Evolutionary conservation across 768 basidiomycete genomes (phyloP), one percentile per base, ranked within the genome.

Genomic region (Polyporus arcularius): DNA sequence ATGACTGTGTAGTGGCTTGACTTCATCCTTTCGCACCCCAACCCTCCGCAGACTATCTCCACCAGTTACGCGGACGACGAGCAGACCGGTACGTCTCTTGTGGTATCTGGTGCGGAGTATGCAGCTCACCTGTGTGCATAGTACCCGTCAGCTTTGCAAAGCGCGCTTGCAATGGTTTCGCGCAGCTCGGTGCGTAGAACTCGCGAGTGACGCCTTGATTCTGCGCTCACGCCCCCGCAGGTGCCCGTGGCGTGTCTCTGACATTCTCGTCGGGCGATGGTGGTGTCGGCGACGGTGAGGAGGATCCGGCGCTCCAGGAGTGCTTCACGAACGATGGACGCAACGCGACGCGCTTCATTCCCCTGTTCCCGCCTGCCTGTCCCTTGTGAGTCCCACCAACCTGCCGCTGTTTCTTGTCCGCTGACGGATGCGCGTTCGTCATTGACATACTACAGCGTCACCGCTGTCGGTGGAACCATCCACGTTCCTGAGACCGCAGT

Each of bases 1-100:
- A 26, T 40, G 31, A 31, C 10, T 31, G 21, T 59, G 63, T 65
- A 87, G 77, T 90, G 89, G 89, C 73, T 91, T 15, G 78, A 86
- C 43, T 85, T 80, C 58, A 68, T 89, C n/a, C 72, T 83, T 0
- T 65, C 63, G 12, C 79, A 82, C n/a, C 53, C 73, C 10, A 68
- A 75, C 41, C 70, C 80, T 2, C 87, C 88, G 14, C 79, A 83
- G 62, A 76, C 83, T 5, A 88, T 92, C 42, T 87, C 87, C 0
- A 90, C 87, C 0, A 88, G 86, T 63, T 91, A 91, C 68, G 86
- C 80, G 4, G 89, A 91, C 49, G 80, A 84, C 59, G 90, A 92
- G 57, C 88, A 88, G 68, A 85, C 87, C 31, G 82, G 87, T 86
- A 58, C 15, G 65, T 53, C 18, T 38, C 4, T 10, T 35, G 54